These are phyloP conservation scores for Uronychia binucleata DNA, from an alignment of 73 alveolate species.

Conservation along the genomic window DNA sequence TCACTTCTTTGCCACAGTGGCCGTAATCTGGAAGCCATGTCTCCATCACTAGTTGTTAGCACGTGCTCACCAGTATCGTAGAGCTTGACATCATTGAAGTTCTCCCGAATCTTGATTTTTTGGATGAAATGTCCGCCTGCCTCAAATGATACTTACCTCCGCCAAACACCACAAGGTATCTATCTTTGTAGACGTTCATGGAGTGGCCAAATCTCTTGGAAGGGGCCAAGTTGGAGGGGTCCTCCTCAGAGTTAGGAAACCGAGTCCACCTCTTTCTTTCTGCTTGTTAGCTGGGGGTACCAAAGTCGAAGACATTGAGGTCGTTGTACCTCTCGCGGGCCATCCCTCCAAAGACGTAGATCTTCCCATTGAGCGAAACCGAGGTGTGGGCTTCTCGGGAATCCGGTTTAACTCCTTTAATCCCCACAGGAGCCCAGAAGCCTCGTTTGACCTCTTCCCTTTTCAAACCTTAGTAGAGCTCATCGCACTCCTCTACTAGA, in stretches of 20 bases:
- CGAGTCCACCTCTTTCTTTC: not conserved
- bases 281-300: not conserved
- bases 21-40: no score
- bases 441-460: conserved; percentile 38
- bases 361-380: conserved; percentile 24
- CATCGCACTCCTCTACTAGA: not conserved
- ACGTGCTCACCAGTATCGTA: no score
- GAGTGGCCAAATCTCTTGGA: conserved; percentile 40
- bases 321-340: conserved; percentile 49
- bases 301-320: conserved; percentile 29
- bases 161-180: conserved; percentile 30
- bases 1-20: no score
- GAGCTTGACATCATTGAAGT: no score
- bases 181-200: conserved; percentile 14
- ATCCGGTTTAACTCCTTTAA: conserved; percentile 42
- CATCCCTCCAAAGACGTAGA: conserved; percentile 61
- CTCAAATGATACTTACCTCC: conserved; percentile 35
- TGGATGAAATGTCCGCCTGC: no score
- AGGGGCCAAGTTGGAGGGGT: conserved; percentile 6
- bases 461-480: no score
- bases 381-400: conserved; percentile 55
- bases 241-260: conserved; percentile 3
- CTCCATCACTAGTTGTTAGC: no score
- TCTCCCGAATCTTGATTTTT: no score
- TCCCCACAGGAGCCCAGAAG: conserved; percentile 29